Evolutionary conservation across 352 stramenopile species (phyloP), one percentile per base, ranked within the genome.

Genomic region (Pythium rhizo-oryzae): DNA sequence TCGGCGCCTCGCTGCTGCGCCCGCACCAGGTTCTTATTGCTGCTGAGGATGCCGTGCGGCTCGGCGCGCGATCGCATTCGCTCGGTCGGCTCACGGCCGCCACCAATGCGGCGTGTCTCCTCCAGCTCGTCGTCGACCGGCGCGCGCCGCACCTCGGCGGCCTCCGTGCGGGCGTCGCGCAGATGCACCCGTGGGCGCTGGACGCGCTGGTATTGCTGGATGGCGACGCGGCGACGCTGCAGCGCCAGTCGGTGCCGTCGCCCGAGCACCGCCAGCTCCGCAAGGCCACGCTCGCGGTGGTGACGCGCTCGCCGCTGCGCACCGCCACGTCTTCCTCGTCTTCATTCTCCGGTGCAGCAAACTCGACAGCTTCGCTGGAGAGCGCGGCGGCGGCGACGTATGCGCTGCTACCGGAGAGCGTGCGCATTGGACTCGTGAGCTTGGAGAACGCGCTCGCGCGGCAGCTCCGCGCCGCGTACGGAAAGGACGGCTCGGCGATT

Each of bases 171-270:
- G 66, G 69, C 19, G 51, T 63, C 16, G 74, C 89, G 57, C 80
- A 90, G 51, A 35, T 91, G 24, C 75, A 76, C 59, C 55, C 83
- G 39, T 93, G 83, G 85, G 71, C 79, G 8, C 51, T 90, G 30
- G 65, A 89, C 6, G 53, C 54, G 13, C 64, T 83, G 1, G 37
- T 24, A 1, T 37, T 76, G 2, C 24, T n/a, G 6, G 65, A 80
- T 9, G 73, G 63, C 7, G 67, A 65, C n/a, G 19, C 13, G 15
- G 55, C 24, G 13, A 11, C 19, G 24, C 19, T 51, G 28, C 43
- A 44, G 15, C 25, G 23, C 18, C 19, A 47, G 15, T 7, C 18
- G 41, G 11, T 15, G 41, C 15, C 41, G 18, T 47, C 41, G 41
- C 15, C 24, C 2, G 11, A 30, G n/a, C 2, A 13, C 13, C 11